phyloP scores from a whole-genome alignment of 345 rosid genomes.

The Mallotus nudiflorus region DNA sequence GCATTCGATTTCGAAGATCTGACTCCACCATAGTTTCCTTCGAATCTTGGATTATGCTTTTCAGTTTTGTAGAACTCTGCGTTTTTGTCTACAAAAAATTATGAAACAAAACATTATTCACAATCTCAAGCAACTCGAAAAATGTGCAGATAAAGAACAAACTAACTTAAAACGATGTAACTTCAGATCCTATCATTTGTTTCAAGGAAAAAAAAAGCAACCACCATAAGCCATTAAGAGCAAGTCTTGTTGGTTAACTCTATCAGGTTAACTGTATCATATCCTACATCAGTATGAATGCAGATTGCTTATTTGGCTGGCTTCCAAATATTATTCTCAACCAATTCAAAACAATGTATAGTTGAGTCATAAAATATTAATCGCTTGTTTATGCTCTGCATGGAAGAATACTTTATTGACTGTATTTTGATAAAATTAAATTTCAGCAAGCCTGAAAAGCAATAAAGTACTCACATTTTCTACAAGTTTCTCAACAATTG shows the following conservation, averaged over 20 bases:
- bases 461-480: slow-evolving; percentile 25
- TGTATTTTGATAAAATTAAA: background rate
- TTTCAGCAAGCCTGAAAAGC: background rate
- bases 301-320: no score
- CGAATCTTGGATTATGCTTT: slow-evolving; percentile 26
- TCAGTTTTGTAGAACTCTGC: slow-evolving; percentile 29
- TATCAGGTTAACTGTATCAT: no score
- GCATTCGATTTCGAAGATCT: slow-evolving; percentile 26
- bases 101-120: background rate
- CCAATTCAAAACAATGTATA: background rate
- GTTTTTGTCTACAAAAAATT: slow-evolving; percentile 21
- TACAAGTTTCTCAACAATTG: slow-evolving; percentile 25
- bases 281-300: no score
- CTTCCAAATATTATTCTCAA: background rate
- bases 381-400: background rate
- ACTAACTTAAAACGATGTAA: background rate
- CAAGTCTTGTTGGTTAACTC: background rate
- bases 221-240: background rate
- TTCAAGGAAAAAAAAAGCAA: background rate
- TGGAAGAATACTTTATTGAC: background rate
- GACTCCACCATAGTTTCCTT: slow-evolving; percentile 25
- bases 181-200: background rate
- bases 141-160: background rate
- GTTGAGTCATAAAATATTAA: background rate
- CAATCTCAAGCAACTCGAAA: background rate